Percentiles rank a stretch among this genome's conserved stretches.
These are phyloP conservation scores for Pleurotus ostreatus DNA, from an alignment of 768 basidiomycete genomes.

Conservation along the genomic window DNA sequence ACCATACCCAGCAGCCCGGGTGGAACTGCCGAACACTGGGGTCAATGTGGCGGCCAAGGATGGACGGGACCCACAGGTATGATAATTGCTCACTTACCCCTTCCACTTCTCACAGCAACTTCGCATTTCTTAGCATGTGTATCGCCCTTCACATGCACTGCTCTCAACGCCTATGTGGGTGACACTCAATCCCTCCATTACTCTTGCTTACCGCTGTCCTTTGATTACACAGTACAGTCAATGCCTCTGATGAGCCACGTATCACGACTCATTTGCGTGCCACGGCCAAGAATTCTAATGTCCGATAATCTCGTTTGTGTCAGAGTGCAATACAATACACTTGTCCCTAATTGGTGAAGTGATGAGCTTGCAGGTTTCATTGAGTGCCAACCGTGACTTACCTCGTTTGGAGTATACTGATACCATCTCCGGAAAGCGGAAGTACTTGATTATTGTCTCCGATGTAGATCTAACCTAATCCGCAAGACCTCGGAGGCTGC, in stretches of 20 bases:
- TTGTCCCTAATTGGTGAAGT: too few relatives aligned
- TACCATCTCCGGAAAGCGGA: too few relatives aligned
- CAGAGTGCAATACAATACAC: too few relatives aligned
- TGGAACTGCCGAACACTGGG: slow-evolving; percentile 18
- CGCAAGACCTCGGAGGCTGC: too few relatives aligned
- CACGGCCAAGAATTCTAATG: neutral
- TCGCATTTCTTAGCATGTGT: slow-evolving; percentile 12
- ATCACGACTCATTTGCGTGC: neutral
- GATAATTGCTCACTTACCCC: neutral
- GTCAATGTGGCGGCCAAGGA: slow-evolving; percentile 28
- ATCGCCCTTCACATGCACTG: slow-evolving; percentile 14
- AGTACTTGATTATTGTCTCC: too few relatives aligned
- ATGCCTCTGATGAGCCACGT: slow-evolving; percentile 15
- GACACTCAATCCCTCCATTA: neutral
- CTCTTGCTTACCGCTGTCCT: neutral
- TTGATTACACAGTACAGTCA: slow-evolving; percentile 26
- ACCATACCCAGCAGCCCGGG: slow-evolving; percentile 3
- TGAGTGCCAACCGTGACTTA: too few relatives aligned
- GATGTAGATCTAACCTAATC: too few relatives aligned
- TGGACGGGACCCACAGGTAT: slow-evolving; percentile 23
- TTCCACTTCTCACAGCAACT: neutral
- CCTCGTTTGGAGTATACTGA: too few relatives aligned
- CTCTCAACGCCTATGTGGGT: slow-evolving; percentile 17
- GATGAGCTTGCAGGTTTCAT: too few relatives aligned
- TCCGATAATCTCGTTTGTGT: neutral